A percentile compares a stretch with the other conserved stretches of the same genome.
Conservation (phyloP, 805 yeast genomes). For the Candida suzukii region DNA sequence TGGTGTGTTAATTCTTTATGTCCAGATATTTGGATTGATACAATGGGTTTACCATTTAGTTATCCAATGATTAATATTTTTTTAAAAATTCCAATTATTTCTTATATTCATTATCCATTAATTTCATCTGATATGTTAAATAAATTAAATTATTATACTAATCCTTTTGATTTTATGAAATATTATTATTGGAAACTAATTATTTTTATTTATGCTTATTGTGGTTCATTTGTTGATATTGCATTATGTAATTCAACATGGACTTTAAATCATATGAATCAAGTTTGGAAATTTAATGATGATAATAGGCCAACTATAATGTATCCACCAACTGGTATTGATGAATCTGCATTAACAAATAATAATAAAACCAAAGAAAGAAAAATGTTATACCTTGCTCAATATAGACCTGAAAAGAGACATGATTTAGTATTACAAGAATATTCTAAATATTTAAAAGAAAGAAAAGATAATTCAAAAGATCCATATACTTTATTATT, state of each 20-base stretch:
- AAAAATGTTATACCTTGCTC: slow-evolving; percentile 66
- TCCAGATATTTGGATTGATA: slow-evolving; percentile 92
- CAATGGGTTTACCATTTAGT: slow-evolving; percentile 88
- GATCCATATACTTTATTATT: slow-evolving; percentile 54
- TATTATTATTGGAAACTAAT: slow-evolving; percentile 67
- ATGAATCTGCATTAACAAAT: slow-evolving; percentile 26
- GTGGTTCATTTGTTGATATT: slow-evolving; percentile 61
- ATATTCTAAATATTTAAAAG: slow-evolving; percentile 45
- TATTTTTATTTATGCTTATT: slow-evolving; percentile 53
- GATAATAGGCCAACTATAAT: slow-evolving; percentile 36
- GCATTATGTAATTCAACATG: slow-evolving; percentile 83
- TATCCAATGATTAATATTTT: slow-evolving; percentile 57
- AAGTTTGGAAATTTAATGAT: slow-evolving; percentile 52
- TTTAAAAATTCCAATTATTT: slow-evolving; percentile 65
- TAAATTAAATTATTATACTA: slow-evolving; percentile 33
- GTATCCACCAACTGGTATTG: slow-evolving; percentile 89
- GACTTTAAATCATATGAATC: slow-evolving; percentile 72
- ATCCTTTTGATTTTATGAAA: slow-evolving; percentile 29
- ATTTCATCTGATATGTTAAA: slow-evolving; percentile 82
- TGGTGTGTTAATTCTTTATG: slow-evolving; percentile 63
- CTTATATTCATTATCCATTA: slow-evolving; percentile 94
- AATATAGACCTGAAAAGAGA: slow-evolving; percentile 92
- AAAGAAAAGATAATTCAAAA: neutral
- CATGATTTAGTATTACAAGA: slow-evolving; percentile 65
- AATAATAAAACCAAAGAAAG: slow-evolving; percentile 23